Evolutionary conservation across 352 stramenopile species (phyloP).

Genomic region (Aphanomyces euteiches): DNA sequence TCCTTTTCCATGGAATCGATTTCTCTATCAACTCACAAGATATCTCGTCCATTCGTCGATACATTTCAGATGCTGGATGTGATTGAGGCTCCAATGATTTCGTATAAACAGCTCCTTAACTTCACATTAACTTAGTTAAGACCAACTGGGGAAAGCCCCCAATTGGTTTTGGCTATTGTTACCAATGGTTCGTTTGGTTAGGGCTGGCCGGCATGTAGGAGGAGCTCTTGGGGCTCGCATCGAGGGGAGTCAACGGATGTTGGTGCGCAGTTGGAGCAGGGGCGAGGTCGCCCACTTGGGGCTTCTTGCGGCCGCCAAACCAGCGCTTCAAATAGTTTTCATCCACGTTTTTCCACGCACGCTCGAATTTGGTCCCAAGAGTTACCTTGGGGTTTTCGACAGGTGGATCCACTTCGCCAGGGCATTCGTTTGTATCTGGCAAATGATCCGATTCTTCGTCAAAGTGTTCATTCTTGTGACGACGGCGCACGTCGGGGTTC

Average conservation of each 20-base stretch:
- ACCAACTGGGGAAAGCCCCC: background rate
- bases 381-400: constrained; percentile 30
- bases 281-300: no score
- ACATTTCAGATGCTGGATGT: no score
- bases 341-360: constrained; percentile 79
- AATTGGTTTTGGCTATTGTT: background rate
- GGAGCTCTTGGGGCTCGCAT: background rate
- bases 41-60: no score
- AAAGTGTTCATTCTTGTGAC: constrained; percentile 12
- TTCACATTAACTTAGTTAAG: background rate
- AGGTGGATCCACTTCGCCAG: no score
- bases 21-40: no score
- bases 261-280: no score
- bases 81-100: no score
- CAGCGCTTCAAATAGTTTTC: constrained; percentile 74
- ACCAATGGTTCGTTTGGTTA: background rate
- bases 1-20: no score
- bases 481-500: constrained; percentile 24
- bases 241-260: background rate
- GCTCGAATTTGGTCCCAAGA: constrained; percentile 43
- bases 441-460: no score
- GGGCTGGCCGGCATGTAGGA: background rate
- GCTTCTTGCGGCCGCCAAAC: constrained; percentile 49
- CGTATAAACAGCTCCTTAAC: no score
- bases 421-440: no score